Evolutionary conservation across 306 rosid genomes (phyloP).

Genomic region (Medicago ruthenica): DNA sequence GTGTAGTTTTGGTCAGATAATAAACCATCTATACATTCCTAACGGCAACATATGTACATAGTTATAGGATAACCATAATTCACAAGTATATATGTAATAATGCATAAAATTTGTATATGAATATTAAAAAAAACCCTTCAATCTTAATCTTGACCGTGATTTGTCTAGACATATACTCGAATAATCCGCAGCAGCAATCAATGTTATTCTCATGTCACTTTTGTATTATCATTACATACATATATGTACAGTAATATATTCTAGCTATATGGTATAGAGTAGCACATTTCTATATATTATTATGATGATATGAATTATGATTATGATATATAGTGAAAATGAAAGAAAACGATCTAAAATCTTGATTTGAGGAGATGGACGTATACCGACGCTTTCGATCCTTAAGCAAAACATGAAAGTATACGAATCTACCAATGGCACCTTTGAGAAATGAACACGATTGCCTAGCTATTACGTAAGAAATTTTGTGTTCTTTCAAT

Average conservation of each 20-base stretch:
- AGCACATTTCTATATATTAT: constrained; percentile 24
- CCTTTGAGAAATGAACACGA: constrained; percentile 5
- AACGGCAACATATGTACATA: too few relatives aligned
- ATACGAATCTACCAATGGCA: constrained; percentile 34
- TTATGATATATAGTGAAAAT: constrained; percentile 22
- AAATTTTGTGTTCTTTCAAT: background rate
- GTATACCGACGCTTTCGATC: constrained; percentile 17
- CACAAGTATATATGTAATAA: too few relatives aligned
- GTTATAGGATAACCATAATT: too few relatives aligned
- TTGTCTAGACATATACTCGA: constrained; percentile 32
- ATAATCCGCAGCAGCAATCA: constrained; percentile 34
- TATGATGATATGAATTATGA: too few relatives aligned
- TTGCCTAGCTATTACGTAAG: constrained; percentile 2
- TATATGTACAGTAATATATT: constrained; percentile 16
- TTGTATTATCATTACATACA: constrained; percentile 32
- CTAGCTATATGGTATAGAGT: constrained; percentile 33
- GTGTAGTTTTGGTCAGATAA: constrained; percentile 3
- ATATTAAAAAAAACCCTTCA: constrained; percentile 18
- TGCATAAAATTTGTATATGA: background rate
- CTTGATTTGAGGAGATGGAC: constrained; percentile 32
- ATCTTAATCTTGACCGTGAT: constrained; percentile 36
- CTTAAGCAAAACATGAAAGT: constrained; percentile 26
- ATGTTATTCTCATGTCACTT: constrained; percentile 39
- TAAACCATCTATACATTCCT: background rate
- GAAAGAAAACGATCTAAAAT: constrained; percentile 33